Percentiles rank a stretch among this genome's conserved stretches.
These are phyloP conservation scores for Cladosporium halotolerans DNA, from an alignment of 2,329 filamentous ascomycete genomes.

Conservation along the genomic window DNA sequence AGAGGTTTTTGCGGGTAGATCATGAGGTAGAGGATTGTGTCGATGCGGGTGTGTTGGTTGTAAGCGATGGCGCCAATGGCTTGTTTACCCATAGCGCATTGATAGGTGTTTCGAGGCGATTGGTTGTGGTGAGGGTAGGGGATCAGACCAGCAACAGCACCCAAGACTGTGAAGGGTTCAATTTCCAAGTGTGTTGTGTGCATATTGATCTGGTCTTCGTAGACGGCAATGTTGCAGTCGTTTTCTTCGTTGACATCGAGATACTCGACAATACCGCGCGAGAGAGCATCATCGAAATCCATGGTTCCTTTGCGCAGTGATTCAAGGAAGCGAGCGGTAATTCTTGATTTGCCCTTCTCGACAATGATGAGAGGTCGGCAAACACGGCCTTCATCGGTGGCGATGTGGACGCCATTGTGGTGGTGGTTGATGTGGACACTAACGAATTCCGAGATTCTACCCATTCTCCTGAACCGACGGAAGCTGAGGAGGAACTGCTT, in stretches of 20 bases:
- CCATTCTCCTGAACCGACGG: constrained; percentile 77
- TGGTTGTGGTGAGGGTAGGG: constrained; percentile 99
- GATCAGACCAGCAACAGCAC: constrained; percentile 91
- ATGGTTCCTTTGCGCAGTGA: constrained; percentile 76
- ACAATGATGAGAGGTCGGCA: constrained; percentile 95
- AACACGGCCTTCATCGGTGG: constrained; percentile 93
- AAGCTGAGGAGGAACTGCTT: constrained; percentile 82
- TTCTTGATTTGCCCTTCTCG: constrained; percentile 75
- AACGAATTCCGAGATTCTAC: constrained; percentile 90
- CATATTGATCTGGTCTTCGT: constrained; percentile 74
- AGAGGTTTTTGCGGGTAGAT: constrained; percentile 97
- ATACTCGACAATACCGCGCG: constrained; percentile 86
- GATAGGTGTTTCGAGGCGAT: constrained; percentile 95
- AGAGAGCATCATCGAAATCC: constrained; percentile 90
- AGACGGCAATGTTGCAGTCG: constrained; percentile 85
- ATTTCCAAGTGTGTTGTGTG: constrained; percentile 93
- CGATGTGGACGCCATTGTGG: constrained; percentile 86
- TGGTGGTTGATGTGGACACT: constrained; percentile 95
- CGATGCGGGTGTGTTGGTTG: constrained; percentile 95
- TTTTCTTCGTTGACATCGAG: constrained; percentile 98
- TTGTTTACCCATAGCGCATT: constrained; percentile 99
- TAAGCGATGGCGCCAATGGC: constrained; percentile 97
- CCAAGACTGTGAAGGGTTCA: constrained; percentile 93
- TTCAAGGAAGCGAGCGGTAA: constrained; percentile 71
- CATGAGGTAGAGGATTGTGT: constrained; percentile 91